Conservation (phyloP, 1,284 basidiomycete species). For the Cryptococcus hybrid region DNA sequence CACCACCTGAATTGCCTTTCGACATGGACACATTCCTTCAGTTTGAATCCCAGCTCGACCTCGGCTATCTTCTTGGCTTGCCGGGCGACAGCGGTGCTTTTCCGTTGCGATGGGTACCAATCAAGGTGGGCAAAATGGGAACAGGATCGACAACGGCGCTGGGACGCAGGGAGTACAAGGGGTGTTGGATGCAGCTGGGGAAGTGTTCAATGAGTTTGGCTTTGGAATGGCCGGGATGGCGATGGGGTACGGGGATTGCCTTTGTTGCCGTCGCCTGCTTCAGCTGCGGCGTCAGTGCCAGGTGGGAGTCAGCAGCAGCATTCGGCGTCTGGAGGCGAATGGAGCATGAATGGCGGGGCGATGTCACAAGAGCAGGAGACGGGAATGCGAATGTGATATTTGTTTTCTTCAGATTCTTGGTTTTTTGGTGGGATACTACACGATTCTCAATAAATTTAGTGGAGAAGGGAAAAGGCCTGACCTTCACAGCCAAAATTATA, state of each 20-base stretch:
- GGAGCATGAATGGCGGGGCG: too few relatives aligned
- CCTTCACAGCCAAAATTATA: too few relatives aligned
- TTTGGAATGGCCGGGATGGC: slow-evolving; percentile 15
- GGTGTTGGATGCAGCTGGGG: neutral
- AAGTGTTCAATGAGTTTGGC: slow-evolving; percentile 11
- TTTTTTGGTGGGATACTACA: too few relatives aligned
- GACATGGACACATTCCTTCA: slow-evolving; percentile 21
- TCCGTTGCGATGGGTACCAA: neutral
- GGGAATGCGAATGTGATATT: too few relatives aligned
- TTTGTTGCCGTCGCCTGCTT: neutral
- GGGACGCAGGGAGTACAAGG: neutral
- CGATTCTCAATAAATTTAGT: too few relatives aligned
- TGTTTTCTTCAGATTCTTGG: too few relatives aligned
- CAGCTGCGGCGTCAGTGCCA: too few relatives aligned
- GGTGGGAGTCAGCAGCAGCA: too few relatives aligned
- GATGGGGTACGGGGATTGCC: neutral
- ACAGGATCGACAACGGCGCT: neutral
- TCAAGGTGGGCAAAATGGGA: neutral
- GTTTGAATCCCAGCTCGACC: slow-evolving; percentile 21
- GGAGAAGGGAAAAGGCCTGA: too few relatives aligned
- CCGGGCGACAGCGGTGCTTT: slow-evolving; percentile 18
- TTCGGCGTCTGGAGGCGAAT: too few relatives aligned
- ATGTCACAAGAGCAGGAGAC: too few relatives aligned
- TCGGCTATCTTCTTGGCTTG: slow-evolving; percentile 23
- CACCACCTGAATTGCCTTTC: slow-evolving; percentile 11